These are phyloP conservation scores for Yarrowia deformans DNA, from an alignment of 805 yeast species.

Conservation along the genomic window DNA sequence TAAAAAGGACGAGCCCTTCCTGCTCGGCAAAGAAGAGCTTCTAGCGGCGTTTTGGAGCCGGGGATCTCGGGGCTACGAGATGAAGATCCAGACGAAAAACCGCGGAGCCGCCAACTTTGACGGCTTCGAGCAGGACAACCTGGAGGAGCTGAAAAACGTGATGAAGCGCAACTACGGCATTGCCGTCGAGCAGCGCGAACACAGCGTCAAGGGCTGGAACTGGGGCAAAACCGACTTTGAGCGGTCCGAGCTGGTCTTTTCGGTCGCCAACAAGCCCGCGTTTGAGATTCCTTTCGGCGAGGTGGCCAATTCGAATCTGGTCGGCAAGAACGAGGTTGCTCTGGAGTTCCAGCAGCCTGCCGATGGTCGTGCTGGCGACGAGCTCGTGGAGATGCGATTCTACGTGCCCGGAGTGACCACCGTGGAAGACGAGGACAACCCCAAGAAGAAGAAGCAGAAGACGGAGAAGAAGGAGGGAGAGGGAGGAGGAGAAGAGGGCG, in stretches of 20 bases:
- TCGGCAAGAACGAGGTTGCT: slow-evolving; percentile 93
- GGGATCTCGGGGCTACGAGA: slow-evolving; percentile 89
- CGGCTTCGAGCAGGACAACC: slow-evolving; percentile 87
- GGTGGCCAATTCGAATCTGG: slow-evolving; percentile 83
- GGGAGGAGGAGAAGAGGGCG: slow-evolving; percentile 51
- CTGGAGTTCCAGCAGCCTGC: slow-evolving; percentile 63
- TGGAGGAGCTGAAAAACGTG: slow-evolving; percentile 79
- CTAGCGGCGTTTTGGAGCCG: slow-evolving; percentile 87
- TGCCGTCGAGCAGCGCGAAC: slow-evolving; percentile 83
- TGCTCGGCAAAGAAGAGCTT: slow-evolving; percentile 86
- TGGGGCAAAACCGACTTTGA: slow-evolving; percentile 97
- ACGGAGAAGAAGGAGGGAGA: slow-evolving; percentile 42
- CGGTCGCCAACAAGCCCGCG: slow-evolving; percentile 84
- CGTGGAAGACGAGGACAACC: slow-evolving; percentile 48
- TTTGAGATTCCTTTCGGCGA: slow-evolving; percentile 88
- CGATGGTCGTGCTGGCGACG: slow-evolving; percentile 86
- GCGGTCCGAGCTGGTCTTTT: slow-evolving; percentile 86
- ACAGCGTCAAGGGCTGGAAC: slow-evolving; percentile 97
- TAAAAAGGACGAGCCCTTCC: slow-evolving; percentile 71
- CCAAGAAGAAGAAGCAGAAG: slow-evolving; percentile 48
- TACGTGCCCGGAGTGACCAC: slow-evolving; percentile 86
- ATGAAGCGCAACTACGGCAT: slow-evolving; percentile 77
- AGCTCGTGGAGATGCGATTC: slow-evolving; percentile 91
- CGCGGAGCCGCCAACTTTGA: slow-evolving; percentile 86
- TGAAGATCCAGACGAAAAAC: slow-evolving; percentile 86